Percentiles rank a stretch among this genome's conserved stretches.
These are phyloP conservation scores for Metschnikowia orientalis DNA, from an alignment of 805 yeast species.

Conservation along the genomic window DNA sequence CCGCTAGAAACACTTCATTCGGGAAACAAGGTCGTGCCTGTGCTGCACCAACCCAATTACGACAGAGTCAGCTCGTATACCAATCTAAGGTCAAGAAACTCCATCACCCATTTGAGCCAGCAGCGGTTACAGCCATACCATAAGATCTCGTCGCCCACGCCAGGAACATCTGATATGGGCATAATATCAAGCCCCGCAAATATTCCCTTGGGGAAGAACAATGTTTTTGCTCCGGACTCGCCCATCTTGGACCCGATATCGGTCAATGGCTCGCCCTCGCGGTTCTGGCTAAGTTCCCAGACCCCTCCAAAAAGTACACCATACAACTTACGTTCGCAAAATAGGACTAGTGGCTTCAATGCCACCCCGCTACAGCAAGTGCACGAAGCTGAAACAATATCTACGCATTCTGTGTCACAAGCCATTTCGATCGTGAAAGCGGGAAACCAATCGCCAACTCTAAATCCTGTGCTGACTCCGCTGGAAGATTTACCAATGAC, in stretches of 20 bases:
- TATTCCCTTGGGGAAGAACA: slow-evolving; percentile 25
- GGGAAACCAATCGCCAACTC: slow-evolving; percentile 29
- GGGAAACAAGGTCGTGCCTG: slow-evolving; percentile 4
- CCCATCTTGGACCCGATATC: slow-evolving; percentile 51
- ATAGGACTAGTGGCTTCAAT: slow-evolving; percentile 1
- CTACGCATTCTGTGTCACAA: slow-evolving; percentile 8
- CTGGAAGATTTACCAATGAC: slow-evolving; percentile 43
- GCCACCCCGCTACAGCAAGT: slow-evolving; percentile 3
- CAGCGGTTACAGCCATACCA: slow-evolving; percentile 37
- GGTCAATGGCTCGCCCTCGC: slow-evolving; percentile 51
- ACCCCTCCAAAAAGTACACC: slow-evolving; percentile 44
- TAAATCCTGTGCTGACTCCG: slow-evolving; percentile 42
- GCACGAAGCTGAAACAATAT: slow-evolving; percentile 3
- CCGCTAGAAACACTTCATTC: neutral
- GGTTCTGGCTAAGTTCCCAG: slow-evolving; percentile 49
- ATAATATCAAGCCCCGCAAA: slow-evolving; percentile 21
- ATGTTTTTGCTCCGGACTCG: slow-evolving; percentile 40
- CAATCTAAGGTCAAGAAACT: slow-evolving; percentile 17
- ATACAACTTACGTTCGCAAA: slow-evolving; percentile 18
- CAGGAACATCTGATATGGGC: slow-evolving; percentile 13
- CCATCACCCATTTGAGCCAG: slow-evolving; percentile 24
- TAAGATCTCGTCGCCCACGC: slow-evolving; percentile 28
- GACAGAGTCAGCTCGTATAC: slow-evolving; percentile 18
- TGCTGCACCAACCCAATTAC: slow-evolving; percentile 5
- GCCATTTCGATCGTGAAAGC: slow-evolving; percentile 8